These are phyloP conservation scores for Talaromyces sp. DNA, from an alignment of 2,329 filamentous ascomycete genomes.

Conservation along the genomic window DNA sequence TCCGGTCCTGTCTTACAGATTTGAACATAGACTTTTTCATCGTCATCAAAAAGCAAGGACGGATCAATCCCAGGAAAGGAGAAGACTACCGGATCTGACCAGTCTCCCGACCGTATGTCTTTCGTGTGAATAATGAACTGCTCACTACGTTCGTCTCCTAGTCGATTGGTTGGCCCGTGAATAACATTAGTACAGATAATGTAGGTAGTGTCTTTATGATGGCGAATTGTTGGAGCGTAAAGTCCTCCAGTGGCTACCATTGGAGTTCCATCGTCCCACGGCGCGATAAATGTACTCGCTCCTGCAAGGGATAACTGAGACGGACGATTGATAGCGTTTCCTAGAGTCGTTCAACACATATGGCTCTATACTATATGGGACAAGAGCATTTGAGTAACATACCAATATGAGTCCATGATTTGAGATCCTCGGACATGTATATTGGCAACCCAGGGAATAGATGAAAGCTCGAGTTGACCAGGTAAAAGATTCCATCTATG, in stretches of 20 bases:
- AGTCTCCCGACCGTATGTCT: conserved; percentile 46
- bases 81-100: conserved; percentile 47
- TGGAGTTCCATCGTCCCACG: conserved; percentile 6
- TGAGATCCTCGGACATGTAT: conserved; percentile 49
- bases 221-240: conserved; percentile 46
- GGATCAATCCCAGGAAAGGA: conserved; percentile 48
- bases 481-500: conserved; percentile 48
- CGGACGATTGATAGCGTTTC: not conserved
- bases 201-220: conserved; percentile 46
- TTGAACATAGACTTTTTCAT: not conserved
- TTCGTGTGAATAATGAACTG: conserved; percentile 46
- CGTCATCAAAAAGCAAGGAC: conserved; percentile 40
- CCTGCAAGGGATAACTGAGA: not conserved
- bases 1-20: not conserved
- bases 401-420: conserved; percentile 43
- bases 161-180: conserved; percentile 1
- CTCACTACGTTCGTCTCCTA: conserved; percentile 17
- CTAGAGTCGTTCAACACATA: not conserved
- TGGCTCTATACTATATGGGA: not conserved
- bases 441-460: conserved; percentile 51
- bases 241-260: conserved; percentile 34
- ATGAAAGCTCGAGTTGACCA: conserved; percentile 50
- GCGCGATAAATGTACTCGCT: not conserved
- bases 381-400: not conserved
- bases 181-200: conserved; percentile 37